Percentiles rank a stretch among this genome's conserved stretches.
Conservation (phyloP, 176 grass and related monocot species). For the Avena sativa region DNA sequence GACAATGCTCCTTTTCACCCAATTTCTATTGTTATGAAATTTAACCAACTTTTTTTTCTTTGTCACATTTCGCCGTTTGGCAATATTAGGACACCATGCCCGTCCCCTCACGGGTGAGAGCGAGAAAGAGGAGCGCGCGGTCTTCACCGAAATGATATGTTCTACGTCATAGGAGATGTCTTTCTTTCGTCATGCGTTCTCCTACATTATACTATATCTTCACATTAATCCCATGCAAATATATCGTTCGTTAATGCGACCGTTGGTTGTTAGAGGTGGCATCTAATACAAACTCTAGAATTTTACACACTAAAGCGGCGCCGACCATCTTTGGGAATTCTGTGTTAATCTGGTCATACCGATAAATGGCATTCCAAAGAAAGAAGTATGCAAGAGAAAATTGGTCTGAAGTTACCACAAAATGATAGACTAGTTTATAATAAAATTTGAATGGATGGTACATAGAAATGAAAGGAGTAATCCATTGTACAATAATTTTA, state of each 20-base stretch:
- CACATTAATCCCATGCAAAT: not conserved
- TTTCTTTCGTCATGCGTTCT: not conserved
- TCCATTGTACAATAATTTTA: not conserved
- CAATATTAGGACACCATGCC: not conserved
- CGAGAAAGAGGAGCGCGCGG: not conserved
- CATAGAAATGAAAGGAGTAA: too few species aligned
- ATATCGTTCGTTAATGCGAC: not conserved
- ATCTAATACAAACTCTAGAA: too few species aligned
- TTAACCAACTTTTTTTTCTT: not conserved
- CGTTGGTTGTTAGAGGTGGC: not conserved
- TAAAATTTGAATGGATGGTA: not conserved
- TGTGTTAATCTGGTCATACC: not conserved
- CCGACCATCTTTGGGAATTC: not conserved
- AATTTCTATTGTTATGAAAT: conserved; percentile 21
- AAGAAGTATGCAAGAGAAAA: not conserved
- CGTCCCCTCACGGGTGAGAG: not conserved
- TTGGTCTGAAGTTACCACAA: too few species aligned
- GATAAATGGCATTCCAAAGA: not conserved
- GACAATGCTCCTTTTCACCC: not conserved
- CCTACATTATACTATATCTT: not conserved
- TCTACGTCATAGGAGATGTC: not conserved
- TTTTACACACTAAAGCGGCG: too few species aligned
- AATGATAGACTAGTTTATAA: not conserved
- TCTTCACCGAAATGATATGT: not conserved
- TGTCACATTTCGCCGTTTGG: not conserved